Evolutionary conservation across 1,284 basidiomycete species (phyloP).

Genomic region (Pisolithus thermaeus): DNA sequence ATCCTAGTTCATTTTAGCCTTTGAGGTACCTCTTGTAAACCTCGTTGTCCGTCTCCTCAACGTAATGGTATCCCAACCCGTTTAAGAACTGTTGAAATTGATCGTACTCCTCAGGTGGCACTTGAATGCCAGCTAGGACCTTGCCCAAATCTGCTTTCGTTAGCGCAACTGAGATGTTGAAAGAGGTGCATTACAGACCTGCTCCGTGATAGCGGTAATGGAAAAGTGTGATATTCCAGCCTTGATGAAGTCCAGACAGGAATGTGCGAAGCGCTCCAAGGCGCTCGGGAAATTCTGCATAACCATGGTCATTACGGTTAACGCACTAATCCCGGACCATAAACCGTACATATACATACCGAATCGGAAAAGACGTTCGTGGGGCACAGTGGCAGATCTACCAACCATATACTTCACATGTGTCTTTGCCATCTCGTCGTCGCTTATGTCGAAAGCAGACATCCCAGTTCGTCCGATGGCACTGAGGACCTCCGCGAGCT

Average conservation of each 20-base stretch:
- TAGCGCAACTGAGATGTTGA: conserved; percentile 5
- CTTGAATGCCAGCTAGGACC: conserved; percentile 91
- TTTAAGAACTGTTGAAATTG: conserved; percentile 74
- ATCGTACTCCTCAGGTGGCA: conserved; percentile 60
- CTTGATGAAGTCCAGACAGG: conserved; percentile 72
- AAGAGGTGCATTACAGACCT: conserved; percentile 45
- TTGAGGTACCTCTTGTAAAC: conserved; percentile 77
- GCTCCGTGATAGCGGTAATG: conserved; percentile 98
- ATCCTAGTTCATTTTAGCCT: conserved; percentile 16
- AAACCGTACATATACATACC: conserved; percentile 45
- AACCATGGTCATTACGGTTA: neutral
- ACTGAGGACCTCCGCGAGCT: conserved; percentile 64
- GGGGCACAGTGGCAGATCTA: conserved; percentile 66
- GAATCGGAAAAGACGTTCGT: conserved; percentile 93
- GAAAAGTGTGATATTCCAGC: conserved; percentile 96
- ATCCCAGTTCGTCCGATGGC: conserved; percentile 67
- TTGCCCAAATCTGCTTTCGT: conserved; percentile 74
- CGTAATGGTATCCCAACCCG: conserved; percentile 80
- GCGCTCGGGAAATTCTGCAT: conserved; percentile 90
- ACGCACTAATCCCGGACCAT: neutral
- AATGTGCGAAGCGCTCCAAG: conserved; percentile 91
- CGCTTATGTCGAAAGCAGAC: conserved; percentile 84
- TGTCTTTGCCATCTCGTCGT: conserved; percentile 93
- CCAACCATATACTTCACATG: conserved; percentile 96
- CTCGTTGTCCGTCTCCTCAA: conserved; percentile 90